Conservation (phyloP, 2,329 filamentous ascomycete genomes). For the Colletotrichum lindemuthianum region DNA sequence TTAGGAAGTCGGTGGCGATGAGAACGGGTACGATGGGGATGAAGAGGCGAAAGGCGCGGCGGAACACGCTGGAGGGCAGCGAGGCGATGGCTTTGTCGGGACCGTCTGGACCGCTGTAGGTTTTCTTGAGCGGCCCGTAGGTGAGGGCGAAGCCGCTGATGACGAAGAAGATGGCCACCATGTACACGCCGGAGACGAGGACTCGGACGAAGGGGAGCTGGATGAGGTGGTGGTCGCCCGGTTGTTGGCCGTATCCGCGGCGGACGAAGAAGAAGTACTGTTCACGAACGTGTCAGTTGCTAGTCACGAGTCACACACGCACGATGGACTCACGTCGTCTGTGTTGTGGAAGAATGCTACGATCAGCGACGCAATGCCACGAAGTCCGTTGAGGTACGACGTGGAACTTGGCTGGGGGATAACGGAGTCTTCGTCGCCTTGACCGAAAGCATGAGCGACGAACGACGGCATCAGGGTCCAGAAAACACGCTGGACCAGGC, state of each 20-base stretch:
- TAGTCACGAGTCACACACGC: background rate
- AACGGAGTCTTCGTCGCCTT: background rate
- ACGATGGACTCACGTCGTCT: slow-evolving; percentile 37
- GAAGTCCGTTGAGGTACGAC: slow-evolving; percentile 67
- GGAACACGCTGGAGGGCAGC: slow-evolving; percentile 35
- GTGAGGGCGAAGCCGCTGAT: slow-evolving; percentile 50
- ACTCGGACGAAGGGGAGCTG: slow-evolving; percentile 44
- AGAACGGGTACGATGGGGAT: slow-evolving; percentile 24
- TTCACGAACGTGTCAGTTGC: slow-evolving; percentile 39
- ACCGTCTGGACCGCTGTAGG: slow-evolving; percentile 26
- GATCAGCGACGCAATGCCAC: slow-evolving; percentile 63
- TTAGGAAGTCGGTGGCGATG: background rate
- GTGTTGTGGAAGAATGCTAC: slow-evolving; percentile 65
- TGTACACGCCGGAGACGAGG: slow-evolving; percentile 41
- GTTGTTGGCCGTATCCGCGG: slow-evolving; percentile 16
- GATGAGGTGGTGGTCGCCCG: slow-evolving; percentile 21
- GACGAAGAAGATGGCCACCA: slow-evolving; percentile 49
- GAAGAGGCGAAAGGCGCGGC: slow-evolving; percentile 36
- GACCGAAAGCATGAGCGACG: slow-evolving; percentile 1
- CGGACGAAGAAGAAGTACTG: slow-evolving; percentile 16
- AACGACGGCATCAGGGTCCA: slow-evolving; percentile 20
- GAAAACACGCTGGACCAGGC: background rate
- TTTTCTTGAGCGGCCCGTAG: slow-evolving; percentile 42
- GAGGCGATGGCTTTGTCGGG: slow-evolving; percentile 18
- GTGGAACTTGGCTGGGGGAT: slow-evolving; percentile 43